Conservation (phyloP, 2,329 filamentous ascomycete genomes). For the Periconia macrospinosa region DNA sequence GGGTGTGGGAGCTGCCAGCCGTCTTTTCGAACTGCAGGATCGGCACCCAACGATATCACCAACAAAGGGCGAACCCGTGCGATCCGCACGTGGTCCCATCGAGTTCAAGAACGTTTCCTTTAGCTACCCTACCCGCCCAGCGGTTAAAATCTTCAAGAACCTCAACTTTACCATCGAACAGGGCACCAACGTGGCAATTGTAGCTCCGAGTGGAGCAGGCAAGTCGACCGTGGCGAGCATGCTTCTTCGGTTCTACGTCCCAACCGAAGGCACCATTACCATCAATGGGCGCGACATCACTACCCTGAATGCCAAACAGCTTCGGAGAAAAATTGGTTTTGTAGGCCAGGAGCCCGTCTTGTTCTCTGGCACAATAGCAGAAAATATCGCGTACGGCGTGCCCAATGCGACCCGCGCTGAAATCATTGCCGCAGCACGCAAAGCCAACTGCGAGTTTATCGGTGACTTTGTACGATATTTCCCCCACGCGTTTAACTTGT, state of each 20-base stretch:
- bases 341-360: slow-evolving; percentile 95
- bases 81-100: slow-evolving; percentile 84
- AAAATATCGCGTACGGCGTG: slow-evolving; percentile 90
- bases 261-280: slow-evolving; percentile 73
- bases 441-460: slow-evolving; percentile 96
- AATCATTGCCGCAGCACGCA: slow-evolving; percentile 82
- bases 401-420: slow-evolving; percentile 76
- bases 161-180: slow-evolving; percentile 89
- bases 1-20: slow-evolving; percentile 93
- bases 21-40: slow-evolving; percentile 94
- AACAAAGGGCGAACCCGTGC: slow-evolving; percentile 77
- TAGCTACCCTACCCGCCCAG: slow-evolving; percentile 90
- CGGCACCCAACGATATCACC: slow-evolving; percentile 83
- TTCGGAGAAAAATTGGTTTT: slow-evolving; percentile 89
- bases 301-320: slow-evolving; percentile 87
- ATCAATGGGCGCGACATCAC: slow-evolving; percentile 85
- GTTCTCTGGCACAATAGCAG: slow-evolving; percentile 80
- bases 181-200: slow-evolving; percentile 92
- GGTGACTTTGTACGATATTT: slow-evolving; percentile 71
- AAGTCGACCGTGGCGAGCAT: slow-evolving; percentile 96
- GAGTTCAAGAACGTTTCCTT: slow-evolving; percentile 85
- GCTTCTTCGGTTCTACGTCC: slow-evolving; percentile 86
- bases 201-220: slow-evolving; percentile 92
- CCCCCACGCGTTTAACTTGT: background rate
- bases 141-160: slow-evolving; percentile 86